These are phyloP conservation scores for Hippophae gyantsensis DNA, from an alignment of 306 rosid genomes.

Conservation along the genomic window DNA sequence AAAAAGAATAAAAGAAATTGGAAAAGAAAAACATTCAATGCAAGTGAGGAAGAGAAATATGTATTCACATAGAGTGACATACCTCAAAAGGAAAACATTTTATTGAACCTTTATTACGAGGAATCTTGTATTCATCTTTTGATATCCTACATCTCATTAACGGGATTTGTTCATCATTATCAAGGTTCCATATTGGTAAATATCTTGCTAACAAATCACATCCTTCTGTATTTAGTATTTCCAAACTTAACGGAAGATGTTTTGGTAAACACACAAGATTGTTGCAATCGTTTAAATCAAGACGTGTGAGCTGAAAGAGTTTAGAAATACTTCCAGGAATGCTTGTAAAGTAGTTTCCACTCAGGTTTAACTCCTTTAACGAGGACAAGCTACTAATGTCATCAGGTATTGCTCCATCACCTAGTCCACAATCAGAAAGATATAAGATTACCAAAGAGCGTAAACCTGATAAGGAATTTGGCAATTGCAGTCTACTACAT, in stretches of 20 bases:
- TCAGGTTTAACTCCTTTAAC: neutral
- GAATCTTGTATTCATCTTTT: too few species aligned
- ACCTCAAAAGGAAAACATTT: too few species aligned
- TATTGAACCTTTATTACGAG: too few species aligned
- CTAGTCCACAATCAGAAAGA: conserved; percentile 5
- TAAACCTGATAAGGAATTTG: conserved; percentile 1
- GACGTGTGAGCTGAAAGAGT: conserved; percentile 2
- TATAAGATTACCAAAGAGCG: neutral
- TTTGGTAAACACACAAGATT: conserved; percentile 5
- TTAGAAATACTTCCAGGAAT: conserved; percentile 10
- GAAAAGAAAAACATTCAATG: too few species aligned
- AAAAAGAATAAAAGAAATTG: too few species aligned
- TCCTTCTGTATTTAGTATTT: neutral
- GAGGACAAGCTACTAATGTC: neutral
- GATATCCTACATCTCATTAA: too few species aligned
- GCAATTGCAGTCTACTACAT: conserved; percentile 1
- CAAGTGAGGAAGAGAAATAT: too few species aligned
- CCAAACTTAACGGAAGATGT: conserved; percentile 6
- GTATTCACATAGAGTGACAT: too few species aligned
- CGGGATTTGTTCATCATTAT: too few species aligned
- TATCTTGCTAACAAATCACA: too few species aligned
- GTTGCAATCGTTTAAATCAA: neutral
- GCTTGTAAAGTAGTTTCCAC: neutral
- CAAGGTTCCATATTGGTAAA: too few species aligned
- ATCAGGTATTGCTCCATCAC: neutral